These are phyloP conservation scores for Peniophora sp. DNA, from an alignment of 1,284 basidiomycete species.

Conservation along the genomic window DNA sequence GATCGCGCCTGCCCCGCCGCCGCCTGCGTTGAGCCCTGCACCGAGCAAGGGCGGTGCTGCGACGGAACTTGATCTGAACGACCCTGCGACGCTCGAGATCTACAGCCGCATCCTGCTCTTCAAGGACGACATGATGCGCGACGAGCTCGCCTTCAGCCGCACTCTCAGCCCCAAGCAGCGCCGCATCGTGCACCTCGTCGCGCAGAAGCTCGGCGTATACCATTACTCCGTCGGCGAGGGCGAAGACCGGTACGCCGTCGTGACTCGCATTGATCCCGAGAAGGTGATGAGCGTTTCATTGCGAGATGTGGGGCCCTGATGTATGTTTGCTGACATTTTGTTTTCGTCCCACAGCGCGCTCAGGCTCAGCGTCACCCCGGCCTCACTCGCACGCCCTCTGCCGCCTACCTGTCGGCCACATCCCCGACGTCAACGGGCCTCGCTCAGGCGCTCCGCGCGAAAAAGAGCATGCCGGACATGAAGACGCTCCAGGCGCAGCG, in stretches of 20 bases:
- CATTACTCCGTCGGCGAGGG: conserved; percentile 93
- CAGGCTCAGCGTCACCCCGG: conserved; percentile 35
- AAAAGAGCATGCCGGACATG: conserved; percentile 96
- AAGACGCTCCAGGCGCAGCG: conserved; percentile 63
- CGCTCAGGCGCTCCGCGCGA: conserved; percentile 56
- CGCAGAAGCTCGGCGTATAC: conserved; percentile 91
- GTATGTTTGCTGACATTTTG: conserved; percentile 1
- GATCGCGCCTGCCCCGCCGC: conserved; percentile 30
- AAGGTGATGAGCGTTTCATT: conserved; percentile 41
- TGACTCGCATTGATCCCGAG: conserved; percentile 78
- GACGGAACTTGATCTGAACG: conserved; percentile 89
- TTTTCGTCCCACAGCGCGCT: conserved; percentile 21
- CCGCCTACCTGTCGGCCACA: conserved; percentile 53
- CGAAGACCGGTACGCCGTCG: conserved; percentile 88
- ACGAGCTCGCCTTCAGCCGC: conserved; percentile 92
- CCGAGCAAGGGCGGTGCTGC: conserved; percentile 47
- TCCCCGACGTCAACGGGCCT: conserved; percentile 40
- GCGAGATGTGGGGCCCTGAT: conserved; percentile 4
- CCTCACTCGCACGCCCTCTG: conserved; percentile 64
- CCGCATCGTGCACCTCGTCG: conserved; percentile 90
- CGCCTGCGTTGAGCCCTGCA: conserved; percentile 49
- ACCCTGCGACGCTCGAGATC: conserved; percentile 91
- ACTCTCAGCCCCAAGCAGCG: conserved; percentile 81
- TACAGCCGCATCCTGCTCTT: conserved; percentile 96
- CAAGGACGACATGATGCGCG: conserved; percentile 97